phyloP scores from a whole-genome alignment of 768 basidiomycete genomes.

The Tulasnella sp. region DNA sequence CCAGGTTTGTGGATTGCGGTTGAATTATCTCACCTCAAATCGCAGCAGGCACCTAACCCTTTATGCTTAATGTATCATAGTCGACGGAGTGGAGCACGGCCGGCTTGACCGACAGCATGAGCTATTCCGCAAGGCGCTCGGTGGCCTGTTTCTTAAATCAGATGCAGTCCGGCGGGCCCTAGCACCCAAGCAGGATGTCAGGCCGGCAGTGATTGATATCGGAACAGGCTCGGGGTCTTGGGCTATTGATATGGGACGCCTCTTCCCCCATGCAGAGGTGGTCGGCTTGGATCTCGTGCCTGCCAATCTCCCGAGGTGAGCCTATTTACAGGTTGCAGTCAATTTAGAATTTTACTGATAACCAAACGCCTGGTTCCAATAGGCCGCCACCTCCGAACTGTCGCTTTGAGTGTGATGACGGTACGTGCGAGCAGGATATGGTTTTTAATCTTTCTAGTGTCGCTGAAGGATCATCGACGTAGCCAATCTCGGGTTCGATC shows the following conservation, averaged over 20 bases:
- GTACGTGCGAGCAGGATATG: too few species aligned
- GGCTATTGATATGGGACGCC: not conserved
- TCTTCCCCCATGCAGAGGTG: slow-evolving; percentile 2
- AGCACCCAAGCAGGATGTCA: not conserved
- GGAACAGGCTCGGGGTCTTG: slow-evolving; percentile 8
- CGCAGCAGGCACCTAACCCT: not conserved
- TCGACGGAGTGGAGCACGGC: slow-evolving; percentile 8
- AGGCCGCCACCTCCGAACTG: slow-evolving; percentile 8
- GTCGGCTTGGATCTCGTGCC: slow-evolving; percentile 8
- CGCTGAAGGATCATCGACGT: too few species aligned
- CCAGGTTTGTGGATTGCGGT: not conserved
- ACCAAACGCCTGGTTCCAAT: not conserved
- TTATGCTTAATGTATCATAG: not conserved
- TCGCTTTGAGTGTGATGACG: slow-evolving; percentile 7
- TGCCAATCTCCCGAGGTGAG: not conserved
- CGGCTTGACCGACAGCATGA: slow-evolving; percentile 10
- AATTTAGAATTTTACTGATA: not conserved
- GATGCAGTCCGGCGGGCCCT: not conserved
- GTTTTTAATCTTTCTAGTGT: too few species aligned
- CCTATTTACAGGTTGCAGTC: not conserved
- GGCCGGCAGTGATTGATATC: slow-evolving; percentile 3
- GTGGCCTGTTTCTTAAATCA: not conserved
- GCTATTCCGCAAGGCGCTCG: not conserved
- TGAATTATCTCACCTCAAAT: not conserved
- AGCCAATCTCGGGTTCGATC: too few species aligned